These are phyloP conservation scores for Pterulicium gracile DNA, from an alignment of 1,284 basidiomycete species.

Conservation along the genomic window DNA sequence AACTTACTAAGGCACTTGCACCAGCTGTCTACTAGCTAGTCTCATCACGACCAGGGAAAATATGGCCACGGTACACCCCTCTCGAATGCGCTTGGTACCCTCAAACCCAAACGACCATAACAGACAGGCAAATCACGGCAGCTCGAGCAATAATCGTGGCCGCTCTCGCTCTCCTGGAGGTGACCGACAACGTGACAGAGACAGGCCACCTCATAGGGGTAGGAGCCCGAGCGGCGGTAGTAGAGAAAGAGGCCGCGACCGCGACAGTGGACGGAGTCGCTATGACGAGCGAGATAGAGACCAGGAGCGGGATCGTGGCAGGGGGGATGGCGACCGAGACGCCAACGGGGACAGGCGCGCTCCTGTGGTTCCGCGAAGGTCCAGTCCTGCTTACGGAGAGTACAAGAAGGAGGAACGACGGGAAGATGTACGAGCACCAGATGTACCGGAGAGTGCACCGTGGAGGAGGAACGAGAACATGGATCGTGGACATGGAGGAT, in stretches of 20 bases:
- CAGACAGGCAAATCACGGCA: conserved; percentile 3
- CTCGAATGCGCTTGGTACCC: conserved; percentile 35
- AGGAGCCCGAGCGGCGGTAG: conserved; percentile 12
- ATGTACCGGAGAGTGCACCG: conserved; percentile 18
- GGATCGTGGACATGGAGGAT: conserved; percentile 22
- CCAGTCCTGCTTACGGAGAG: conserved; percentile 21
- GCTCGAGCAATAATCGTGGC: conserved; percentile 16
- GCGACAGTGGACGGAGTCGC: not conserved
- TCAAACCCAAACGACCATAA: conserved; percentile 19
- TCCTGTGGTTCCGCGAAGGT: not conserved
- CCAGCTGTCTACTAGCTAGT: no score
- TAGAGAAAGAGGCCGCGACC: conserved; percentile 10
- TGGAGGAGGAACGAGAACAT: conserved; percentile 29
- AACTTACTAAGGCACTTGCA: no score
- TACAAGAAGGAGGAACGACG: conserved; percentile 14
- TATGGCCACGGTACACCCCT: conserved; percentile 42
- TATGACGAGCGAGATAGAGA: conserved; percentile 11
- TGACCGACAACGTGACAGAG: not conserved
- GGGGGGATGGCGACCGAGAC: conserved; percentile 11
- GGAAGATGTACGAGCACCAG: conserved; percentile 3
- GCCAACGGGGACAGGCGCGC: conserved; percentile 12
- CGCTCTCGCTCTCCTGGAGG: not conserved
- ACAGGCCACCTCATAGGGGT: conserved; percentile 16
- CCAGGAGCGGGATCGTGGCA: conserved; percentile 11
- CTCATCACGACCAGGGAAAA: no score